phyloP scores from a whole-genome alignment of 2,329 filamentous ascomycete genomes.

The Cercospora zeae-maydis region DNA sequence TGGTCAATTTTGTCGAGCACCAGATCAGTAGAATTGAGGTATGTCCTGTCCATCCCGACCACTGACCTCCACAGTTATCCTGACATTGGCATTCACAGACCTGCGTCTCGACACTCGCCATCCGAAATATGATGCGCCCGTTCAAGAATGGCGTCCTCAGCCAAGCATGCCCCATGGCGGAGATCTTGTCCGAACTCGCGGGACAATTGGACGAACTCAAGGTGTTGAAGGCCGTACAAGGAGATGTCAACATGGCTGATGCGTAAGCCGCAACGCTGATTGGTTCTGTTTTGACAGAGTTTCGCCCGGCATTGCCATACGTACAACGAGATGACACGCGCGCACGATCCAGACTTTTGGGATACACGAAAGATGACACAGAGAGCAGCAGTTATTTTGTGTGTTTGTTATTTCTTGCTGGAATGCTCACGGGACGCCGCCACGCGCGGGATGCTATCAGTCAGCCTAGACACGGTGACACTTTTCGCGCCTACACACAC shows the following conservation, averaged over 20 bases:
- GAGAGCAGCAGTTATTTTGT: neutral
- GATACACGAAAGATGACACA: neutral
- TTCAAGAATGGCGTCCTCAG: conserved; percentile 65
- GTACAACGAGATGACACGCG: neutral
- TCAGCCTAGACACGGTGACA: neutral
- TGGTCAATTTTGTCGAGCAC: conserved; percentile 88
- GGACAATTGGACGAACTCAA: conserved; percentile 62
- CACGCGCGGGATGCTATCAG: neutral
- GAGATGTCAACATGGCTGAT: conserved; percentile 9
- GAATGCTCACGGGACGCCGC: neutral
- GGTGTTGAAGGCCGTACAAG: conserved; percentile 23
- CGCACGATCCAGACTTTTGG: neutral
- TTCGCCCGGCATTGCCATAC: neutral
- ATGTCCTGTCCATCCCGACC: conserved; percentile 39
- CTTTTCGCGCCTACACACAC: neutral
- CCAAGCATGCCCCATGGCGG: conserved; percentile 72
- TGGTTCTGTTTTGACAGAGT: neutral
- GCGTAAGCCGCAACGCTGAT: neutral
- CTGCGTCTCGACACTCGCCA: conserved; percentile 71
- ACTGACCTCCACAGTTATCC: conserved; percentile 5
- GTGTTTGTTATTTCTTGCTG: neutral
- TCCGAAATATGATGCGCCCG: conserved; percentile 75
- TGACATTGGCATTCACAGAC: conserved; percentile 53
- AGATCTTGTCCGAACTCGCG: conserved; percentile 62
- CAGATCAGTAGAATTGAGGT: conserved; percentile 96